Evolutionary conservation across 2,329 filamentous ascomycete genomes (phyloP).

Genomic region (Aureobasidium subglaciale): DNA sequence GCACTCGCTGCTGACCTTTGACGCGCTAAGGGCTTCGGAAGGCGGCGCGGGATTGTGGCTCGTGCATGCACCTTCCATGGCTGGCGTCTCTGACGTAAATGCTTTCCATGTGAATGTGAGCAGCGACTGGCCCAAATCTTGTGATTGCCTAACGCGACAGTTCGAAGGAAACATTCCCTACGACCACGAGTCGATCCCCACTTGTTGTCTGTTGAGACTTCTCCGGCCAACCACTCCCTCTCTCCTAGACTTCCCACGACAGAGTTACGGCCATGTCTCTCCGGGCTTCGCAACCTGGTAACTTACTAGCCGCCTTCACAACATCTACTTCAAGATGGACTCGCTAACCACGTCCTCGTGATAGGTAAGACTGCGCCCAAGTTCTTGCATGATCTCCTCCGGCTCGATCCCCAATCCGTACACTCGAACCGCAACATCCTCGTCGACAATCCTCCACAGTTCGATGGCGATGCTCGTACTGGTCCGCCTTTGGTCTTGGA

Average conservation of each 20-base stretch:
- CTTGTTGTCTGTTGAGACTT: not conserved
- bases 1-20: not conserved
- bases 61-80: not conserved
- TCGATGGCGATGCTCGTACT: conserved; percentile 29
- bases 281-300: conserved; percentile 16
- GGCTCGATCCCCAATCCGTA: conserved; percentile 41
- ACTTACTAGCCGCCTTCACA: conserved; percentile 19
- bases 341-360: conserved; percentile 25
- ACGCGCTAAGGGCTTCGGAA: not conserved
- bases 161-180: not conserved
- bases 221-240: not conserved
- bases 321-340: not conserved
- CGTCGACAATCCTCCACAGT: conserved; percentile 50
- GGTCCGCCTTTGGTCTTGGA: conserved; percentile 28
- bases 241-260: not conserved
- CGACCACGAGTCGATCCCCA: not conserved
- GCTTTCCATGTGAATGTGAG: not conserved
- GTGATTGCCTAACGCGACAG: not conserved
- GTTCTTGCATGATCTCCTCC: conserved; percentile 45
- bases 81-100: not conserved
- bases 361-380: conserved; percentile 44
- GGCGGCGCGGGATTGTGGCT: not conserved
- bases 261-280: conserved; percentile 13
- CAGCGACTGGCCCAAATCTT: conserved; percentile 3
- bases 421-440: conserved; percentile 38